phyloP scores from a whole-genome alignment of 2,329 filamentous ascomycete genomes.

The Epichloe uncinata region DNA sequence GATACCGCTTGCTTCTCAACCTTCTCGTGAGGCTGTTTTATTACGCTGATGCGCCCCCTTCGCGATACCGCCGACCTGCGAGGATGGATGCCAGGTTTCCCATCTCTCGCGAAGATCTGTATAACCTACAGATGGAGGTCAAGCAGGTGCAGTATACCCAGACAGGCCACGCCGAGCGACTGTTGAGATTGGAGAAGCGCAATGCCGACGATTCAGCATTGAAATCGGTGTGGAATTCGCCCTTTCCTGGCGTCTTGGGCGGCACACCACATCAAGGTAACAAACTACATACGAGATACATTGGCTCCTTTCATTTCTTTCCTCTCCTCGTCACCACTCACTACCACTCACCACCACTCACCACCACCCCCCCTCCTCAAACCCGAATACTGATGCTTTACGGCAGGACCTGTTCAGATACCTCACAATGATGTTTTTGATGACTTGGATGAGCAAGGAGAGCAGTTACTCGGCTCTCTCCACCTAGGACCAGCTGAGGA shows the following conservation, averaged over 20 bases:
- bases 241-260: constrained; percentile 74
- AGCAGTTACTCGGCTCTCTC: constrained; percentile 65
- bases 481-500: constrained; percentile 74
- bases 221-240: constrained; percentile 88
- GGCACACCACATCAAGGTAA: constrained; percentile 80
- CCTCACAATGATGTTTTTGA: constrained; percentile 77
- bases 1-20: not conserved
- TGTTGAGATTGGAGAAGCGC: constrained; percentile 49
- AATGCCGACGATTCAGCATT: constrained; percentile 54
- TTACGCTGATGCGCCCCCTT: not conserved
- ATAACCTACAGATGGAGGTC: constrained; percentile 57
- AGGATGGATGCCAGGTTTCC: constrained; percentile 53
- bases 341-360: too few relatives aligned
- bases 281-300: constrained; percentile 14
- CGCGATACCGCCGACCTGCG: not conserved
- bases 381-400: not conserved
- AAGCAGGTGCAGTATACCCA: constrained; percentile 54
- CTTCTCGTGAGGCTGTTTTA: not conserved
- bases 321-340: not conserved
- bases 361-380: not conserved
- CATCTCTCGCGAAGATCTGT: constrained; percentile 49
- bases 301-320: too few relatives aligned
- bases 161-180: constrained; percentile 46
- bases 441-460: constrained; percentile 76
- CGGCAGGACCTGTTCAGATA: constrained; percentile 62